Base-by-base conservation (phyloP, 495 filamentous ascomycete species). In the Neurospora intermedia region DNA sequence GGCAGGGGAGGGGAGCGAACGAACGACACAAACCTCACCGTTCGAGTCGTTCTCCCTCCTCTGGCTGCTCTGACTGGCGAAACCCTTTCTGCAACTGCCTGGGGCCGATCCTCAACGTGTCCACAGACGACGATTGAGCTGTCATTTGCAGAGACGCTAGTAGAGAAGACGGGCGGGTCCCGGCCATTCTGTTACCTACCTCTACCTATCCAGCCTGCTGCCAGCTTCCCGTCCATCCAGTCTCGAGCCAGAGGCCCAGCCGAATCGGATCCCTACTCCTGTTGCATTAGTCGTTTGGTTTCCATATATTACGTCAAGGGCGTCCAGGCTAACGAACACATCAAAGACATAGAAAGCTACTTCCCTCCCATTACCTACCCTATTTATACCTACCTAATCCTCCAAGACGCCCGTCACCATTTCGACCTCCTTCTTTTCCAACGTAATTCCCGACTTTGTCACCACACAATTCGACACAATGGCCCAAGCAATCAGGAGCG, bases 401-500 rank as follows among this genome's bases (percentile, higher is more conserved):
- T 38, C 15, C 71, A 70, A 3, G 69, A 48, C 6, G 46, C 13
- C n/a, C 20, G 41, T 48, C n/a, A 48, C 45, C 45, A 48, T 48
- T 48, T 48, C 45, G 23, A 59, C 43, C 38, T 62, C 27, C 39
- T 72, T 71, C 42, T 72, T 45, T 46, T 38, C 43, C 66, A 69
- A 73, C 69, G 16, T 71, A 62, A 74, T 66, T 18, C 20, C 46
- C 46, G 46, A 27, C 46, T 54, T 54, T 27, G 46, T 54, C 46
- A 54, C 46, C 46, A 66, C 23, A 20, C 73, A 42, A 42, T 69
- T 71, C 66, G 43, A 73, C 80, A 91, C 79, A 81, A 96, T 95
- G 92, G 89, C 89, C 5, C 72, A 76, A 73, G 88, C 87, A 80
- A 86, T 91, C 76, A 88, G 85, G 82, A 89, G 85, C 77, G 91